These are phyloP conservation scores for Symbiodinium pilosum DNA, from an alignment of 73 alveolate genomes.

Conservation along the genomic window DNA sequence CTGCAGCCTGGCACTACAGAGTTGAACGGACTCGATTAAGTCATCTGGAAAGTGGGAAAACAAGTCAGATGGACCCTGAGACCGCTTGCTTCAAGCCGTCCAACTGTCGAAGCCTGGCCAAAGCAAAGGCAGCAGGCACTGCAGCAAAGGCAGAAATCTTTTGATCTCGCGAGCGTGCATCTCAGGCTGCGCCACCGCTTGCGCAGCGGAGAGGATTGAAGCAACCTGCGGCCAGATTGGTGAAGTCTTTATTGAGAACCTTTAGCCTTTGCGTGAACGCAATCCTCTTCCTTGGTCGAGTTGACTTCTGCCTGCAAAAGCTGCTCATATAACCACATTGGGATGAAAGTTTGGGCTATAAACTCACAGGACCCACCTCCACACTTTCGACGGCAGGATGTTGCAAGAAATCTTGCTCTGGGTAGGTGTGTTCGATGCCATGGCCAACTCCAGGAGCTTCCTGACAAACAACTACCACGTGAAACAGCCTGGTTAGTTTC, in stretches of 20 bases:
- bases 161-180: not conserved
- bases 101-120: slow-evolving; percentile 14
- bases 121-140: not conserved
- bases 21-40: not conserved
- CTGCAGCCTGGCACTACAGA: slow-evolving; percentile 30
- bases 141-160: not conserved
- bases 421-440: too few species aligned
- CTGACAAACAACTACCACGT: too few species aligned
- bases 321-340: too few species aligned
- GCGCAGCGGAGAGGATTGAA: not conserved
- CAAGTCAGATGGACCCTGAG: slow-evolving; percentile 27
- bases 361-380: too few species aligned
- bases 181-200: not conserved
- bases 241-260: not conserved
- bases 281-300: not conserved
- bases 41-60: not conserved
- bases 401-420: too few species aligned
- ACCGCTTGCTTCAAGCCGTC: slow-evolving; percentile 46
- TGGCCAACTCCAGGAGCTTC: too few species aligned
- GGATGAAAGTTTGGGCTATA: too few species aligned
- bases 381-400: too few species aligned
- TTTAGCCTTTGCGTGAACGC: not conserved
- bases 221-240: not conserved
- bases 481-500: too few species aligned
- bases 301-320: too few species aligned